Evolutionary conservation across 331 rosid genomes (phyloP).

Genomic region (Saraca asoca): DNA sequence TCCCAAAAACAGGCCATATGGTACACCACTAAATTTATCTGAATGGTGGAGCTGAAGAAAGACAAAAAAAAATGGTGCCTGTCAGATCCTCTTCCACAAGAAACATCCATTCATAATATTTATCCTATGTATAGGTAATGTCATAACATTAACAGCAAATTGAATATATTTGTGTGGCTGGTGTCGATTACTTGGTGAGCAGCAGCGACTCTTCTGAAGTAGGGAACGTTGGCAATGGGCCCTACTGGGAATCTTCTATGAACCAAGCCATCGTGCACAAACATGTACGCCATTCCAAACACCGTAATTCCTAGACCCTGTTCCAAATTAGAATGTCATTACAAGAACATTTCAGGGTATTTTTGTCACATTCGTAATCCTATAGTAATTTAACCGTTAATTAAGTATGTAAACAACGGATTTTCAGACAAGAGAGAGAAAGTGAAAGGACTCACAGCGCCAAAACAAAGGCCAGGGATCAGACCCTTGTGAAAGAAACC

Average conservation of each 20-base stretch:
- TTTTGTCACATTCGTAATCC: constrained; percentile 23
- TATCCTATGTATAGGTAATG: neutral
- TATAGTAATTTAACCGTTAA: constrained; percentile 40
- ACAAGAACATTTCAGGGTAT: constrained; percentile 5
- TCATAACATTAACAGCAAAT: no score
- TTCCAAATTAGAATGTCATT: constrained; percentile 1
- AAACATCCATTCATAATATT: neutral
- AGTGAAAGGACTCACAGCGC: constrained; percentile 62
- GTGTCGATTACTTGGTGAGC: constrained; percentile 71
- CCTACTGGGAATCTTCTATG: constrained; percentile 98
- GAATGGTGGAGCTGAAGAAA: constrained; percentile 83
- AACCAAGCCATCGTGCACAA: constrained; percentile 94
- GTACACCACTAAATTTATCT: constrained; percentile 87
- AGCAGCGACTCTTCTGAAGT: constrained; percentile 83
- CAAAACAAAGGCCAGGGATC: constrained; percentile 92
- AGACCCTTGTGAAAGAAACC: constrained; percentile 93
- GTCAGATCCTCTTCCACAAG: constrained; percentile 16
- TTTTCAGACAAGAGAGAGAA: constrained; percentile 29
- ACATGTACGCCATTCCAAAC: constrained; percentile 98
- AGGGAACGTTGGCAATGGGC: constrained; percentile 98
- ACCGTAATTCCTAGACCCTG: constrained; percentile 99
- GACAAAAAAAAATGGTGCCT: constrained; percentile 39
- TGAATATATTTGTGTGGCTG: neutral
- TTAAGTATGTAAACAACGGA: constrained; percentile 9
- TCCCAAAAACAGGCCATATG: constrained; percentile 95